These are phyloP conservation scores for Stachybotrys echinatus DNA, from an alignment of 2,329 filamentous ascomycete species.

Conservation along the genomic window DNA sequence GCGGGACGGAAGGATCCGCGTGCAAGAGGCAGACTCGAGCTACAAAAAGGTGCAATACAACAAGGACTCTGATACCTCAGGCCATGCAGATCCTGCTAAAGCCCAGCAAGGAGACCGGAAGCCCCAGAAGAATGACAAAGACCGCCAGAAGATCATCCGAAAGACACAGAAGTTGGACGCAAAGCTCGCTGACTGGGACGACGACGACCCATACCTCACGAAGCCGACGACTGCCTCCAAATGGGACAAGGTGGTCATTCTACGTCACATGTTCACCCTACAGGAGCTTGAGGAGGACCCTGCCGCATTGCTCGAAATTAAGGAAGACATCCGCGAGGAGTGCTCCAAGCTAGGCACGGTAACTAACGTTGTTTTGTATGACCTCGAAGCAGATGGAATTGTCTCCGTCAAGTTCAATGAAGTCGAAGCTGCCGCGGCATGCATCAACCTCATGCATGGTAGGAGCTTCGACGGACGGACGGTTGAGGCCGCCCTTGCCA, in stretches of 20 bases:
- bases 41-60: slow-evolving; percentile 85
- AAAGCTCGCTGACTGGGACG: slow-evolving; percentile 91
- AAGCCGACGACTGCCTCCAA: slow-evolving; percentile 37
- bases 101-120: slow-evolving; percentile 31
- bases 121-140: slow-evolving; percentile 52
- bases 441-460: slow-evolving; percentile 72
- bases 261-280: slow-evolving; percentile 91
- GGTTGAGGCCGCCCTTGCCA: slow-evolving; percentile 66
- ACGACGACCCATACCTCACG: slow-evolving; percentile 64
- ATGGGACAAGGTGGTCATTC: slow-evolving; percentile 77
- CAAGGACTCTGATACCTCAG: slow-evolving; percentile 21
- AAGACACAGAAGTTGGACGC: slow-evolving; percentile 89
- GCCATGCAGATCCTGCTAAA: slow-evolving; percentile 10
- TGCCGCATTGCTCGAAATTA: slow-evolving; percentile 80
- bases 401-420: slow-evolving; percentile 79
- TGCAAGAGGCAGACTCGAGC: slow-evolving; percentile 80
- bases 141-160: slow-evolving; percentile 85
- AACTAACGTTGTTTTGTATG: slow-evolving; percentile 87
- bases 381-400: slow-evolving; percentile 78
- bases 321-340: slow-evolving; percentile 88
- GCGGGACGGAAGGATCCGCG: slow-evolving; percentile 63
- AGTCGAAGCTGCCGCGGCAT: slow-evolving; percentile 64
- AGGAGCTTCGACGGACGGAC: slow-evolving; percentile 69
- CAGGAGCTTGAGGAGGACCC: slow-evolving; percentile 81
- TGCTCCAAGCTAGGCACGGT: slow-evolving; percentile 81